Conservation (phyloP, 2,329 filamentous ascomycete genomes). For the Parastagonospora nodorum region DNA sequence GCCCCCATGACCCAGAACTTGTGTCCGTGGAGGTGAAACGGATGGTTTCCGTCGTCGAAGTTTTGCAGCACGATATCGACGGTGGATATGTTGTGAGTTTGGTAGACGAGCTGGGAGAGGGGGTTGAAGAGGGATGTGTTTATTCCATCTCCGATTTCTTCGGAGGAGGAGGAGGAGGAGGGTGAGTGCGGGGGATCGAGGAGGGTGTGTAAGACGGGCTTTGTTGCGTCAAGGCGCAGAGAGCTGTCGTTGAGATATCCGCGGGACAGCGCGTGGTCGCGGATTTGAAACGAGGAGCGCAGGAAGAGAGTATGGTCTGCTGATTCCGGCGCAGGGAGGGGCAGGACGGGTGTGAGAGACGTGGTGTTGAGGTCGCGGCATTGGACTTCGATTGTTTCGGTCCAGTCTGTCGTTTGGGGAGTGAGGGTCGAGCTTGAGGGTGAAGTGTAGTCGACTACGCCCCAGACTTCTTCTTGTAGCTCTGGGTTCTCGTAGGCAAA, state of each 20-base stretch:
- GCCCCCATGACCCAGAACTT: constrained; percentile 68
- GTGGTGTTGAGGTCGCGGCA: constrained; percentile 59
- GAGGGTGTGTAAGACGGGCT: constrained; percentile 58
- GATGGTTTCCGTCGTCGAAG: constrained; percentile 48
- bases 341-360: constrained; percentile 52
- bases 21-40: constrained; percentile 61
- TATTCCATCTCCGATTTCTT: constrained; percentile 22
- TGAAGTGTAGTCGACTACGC: constrained; percentile 54
- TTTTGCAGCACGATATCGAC: constrained; percentile 46
- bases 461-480: constrained; percentile 55
- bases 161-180: too few species aligned
- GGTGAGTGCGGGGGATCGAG: constrained; percentile 46
- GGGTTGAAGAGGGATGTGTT: constrained; percentile 15
- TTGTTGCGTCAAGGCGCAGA: constrained; percentile 55
- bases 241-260: constrained; percentile 64
- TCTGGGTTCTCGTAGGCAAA: constrained; percentile 59
- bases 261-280: constrained; percentile 61
- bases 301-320: constrained; percentile 61
- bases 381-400: constrained; percentile 53
- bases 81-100: constrained; percentile 42
- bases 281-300: constrained; percentile 64
- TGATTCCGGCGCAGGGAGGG: constrained; percentile 50
- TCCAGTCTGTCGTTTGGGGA: constrained; percentile 57
- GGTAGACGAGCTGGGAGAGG: constrained; percentile 41
- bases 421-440: background rate